phyloP scores from a whole-genome alignment of 345 rosid genomes.

The Cardamine resedifolia region DNA sequence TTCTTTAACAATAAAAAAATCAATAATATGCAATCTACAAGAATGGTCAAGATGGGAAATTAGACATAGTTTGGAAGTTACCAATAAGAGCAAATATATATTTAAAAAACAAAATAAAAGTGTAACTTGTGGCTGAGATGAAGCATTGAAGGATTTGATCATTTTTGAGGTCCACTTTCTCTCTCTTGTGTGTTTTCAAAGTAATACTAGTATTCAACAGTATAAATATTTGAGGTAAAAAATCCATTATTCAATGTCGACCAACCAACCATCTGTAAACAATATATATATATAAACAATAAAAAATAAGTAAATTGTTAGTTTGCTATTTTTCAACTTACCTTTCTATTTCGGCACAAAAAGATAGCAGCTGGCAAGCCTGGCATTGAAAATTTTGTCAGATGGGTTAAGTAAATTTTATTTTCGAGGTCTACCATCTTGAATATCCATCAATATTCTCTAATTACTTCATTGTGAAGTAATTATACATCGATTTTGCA shows the following conservation, averaged over 20 bases:
- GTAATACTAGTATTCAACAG: neutral
- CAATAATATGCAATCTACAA: neutral
- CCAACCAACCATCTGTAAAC: neutral
- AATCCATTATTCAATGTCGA: neutral
- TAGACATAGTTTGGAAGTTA: neutral
- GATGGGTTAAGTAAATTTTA: neutral
- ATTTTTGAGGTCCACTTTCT: conserved; percentile 5
- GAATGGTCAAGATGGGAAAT: neutral
- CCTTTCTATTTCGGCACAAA: too few species aligned
- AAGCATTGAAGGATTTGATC: neutral
- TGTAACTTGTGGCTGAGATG: conserved; percentile 22
- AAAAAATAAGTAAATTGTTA: too few species aligned
- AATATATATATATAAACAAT: neutral
- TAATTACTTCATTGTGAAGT: neutral
- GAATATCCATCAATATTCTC: neutral
- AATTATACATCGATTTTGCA: neutral
- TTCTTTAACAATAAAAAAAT: neutral
- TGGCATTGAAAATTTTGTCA: too few species aligned
- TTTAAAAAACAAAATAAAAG: neutral
- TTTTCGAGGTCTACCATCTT: neutral
- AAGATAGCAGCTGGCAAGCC: too few species aligned
- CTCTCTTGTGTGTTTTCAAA: neutral
- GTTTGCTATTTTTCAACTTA: too few species aligned
- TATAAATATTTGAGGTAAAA: neutral
- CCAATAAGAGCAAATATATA: neutral